Percentiles rank a stretch among this genome's conserved stretches.
phyloP scores from a whole-genome alignment of 345 rosid genomes.

The Eutrema japonicum region DNA sequence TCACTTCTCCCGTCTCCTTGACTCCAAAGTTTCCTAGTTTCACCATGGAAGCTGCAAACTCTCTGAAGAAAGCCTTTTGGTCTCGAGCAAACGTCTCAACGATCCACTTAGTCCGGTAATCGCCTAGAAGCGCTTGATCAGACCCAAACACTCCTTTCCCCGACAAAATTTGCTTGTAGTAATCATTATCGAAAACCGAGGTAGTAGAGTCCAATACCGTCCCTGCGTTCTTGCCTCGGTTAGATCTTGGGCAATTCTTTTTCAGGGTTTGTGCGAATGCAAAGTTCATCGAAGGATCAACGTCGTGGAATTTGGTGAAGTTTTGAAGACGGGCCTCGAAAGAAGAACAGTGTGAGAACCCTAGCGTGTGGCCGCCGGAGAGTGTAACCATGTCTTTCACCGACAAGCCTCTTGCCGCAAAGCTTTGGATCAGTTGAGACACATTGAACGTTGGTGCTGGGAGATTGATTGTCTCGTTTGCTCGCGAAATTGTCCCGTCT shows the following conservation, averaged over 20 bases:
- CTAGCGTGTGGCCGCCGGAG: constrained; percentile 81
- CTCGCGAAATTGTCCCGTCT: constrained; percentile 74
- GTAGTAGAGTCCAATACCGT: constrained; percentile 66
- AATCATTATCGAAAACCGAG: constrained; percentile 63
- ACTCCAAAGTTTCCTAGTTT: constrained; percentile 75
- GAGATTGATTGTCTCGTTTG: constrained; percentile 63
- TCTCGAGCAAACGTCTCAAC: constrained; percentile 63
- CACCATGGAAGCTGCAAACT: constrained; percentile 71
- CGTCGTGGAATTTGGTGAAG: constrained; percentile 59
- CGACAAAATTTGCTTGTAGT: constrained; percentile 60
- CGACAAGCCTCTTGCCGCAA: constrained; percentile 64
- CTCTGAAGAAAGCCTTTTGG: constrained; percentile 66
- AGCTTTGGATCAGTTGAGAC: constrained; percentile 72
- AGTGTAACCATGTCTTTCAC: constrained; percentile 79
- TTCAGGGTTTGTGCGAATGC: constrained; percentile 52
- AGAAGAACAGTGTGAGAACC: constrained; percentile 88
- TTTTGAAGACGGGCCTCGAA: constrained; percentile 63
- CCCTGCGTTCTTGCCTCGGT: constrained; percentile 61
- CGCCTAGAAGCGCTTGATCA: constrained; percentile 60
- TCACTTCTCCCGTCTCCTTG: constrained; percentile 66
- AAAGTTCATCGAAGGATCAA: constrained; percentile 66
- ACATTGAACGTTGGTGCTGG: constrained; percentile 78
- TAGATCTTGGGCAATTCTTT: constrained; percentile 54
- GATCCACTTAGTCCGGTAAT: constrained; percentile 61
- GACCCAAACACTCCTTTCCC: constrained; percentile 72